phyloP scores from a whole-genome alignment of 2,329 filamentous ascomycete species.

The Neonectria sp. region DNA sequence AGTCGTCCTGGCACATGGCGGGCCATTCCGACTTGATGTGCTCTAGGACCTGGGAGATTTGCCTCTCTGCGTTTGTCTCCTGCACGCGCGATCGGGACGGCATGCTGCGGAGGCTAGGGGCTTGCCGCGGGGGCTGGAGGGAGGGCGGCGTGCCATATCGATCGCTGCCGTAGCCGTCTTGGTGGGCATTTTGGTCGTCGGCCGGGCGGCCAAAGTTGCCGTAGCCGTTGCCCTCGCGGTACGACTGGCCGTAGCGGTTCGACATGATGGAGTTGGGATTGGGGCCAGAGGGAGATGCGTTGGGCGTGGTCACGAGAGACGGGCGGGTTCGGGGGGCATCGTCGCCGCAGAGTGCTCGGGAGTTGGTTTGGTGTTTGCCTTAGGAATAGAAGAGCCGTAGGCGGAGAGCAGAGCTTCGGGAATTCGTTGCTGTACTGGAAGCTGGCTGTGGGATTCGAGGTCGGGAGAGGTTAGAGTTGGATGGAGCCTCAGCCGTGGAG shows the following conservation, averaged over 20 bases:
- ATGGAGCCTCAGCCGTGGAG: neutral
- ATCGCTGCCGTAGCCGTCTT: conserved; percentile 61
- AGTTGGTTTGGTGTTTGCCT: neutral
- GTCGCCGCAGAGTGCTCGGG: conserved; percentile 19
- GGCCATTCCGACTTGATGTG: conserved; percentile 93
- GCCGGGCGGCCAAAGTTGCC: conserved; percentile 59
- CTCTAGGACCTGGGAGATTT: conserved; percentile 78
- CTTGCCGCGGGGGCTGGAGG: conserved; percentile 49
- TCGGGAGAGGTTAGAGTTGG: conserved; percentile 6
- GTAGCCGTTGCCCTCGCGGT: conserved; percentile 59
- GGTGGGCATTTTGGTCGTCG: conserved; percentile 62
- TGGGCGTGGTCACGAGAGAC: conserved; percentile 34
- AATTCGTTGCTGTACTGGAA: neutral
- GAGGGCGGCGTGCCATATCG: conserved; percentile 57
- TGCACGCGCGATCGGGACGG: conserved; percentile 55
- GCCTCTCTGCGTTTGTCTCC: conserved; percentile 67
- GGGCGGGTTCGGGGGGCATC: conserved; percentile 42
- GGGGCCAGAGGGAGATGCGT: conserved; percentile 32
- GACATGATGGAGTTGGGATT: conserved; percentile 59
- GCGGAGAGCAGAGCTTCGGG: neutral
- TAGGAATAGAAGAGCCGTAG: neutral
- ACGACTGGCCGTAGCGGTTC: conserved; percentile 64
- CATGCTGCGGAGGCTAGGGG: conserved; percentile 51
- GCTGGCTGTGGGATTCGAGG: neutral
- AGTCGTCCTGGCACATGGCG: conserved; percentile 90